A percentile compares a stretch with the other conserved stretches of the same genome.
These are phyloP conservation scores for Endocalyx cinctus DNA, from an alignment of 2,329 filamentous ascomycete species.

Conservation along the genomic window DNA sequence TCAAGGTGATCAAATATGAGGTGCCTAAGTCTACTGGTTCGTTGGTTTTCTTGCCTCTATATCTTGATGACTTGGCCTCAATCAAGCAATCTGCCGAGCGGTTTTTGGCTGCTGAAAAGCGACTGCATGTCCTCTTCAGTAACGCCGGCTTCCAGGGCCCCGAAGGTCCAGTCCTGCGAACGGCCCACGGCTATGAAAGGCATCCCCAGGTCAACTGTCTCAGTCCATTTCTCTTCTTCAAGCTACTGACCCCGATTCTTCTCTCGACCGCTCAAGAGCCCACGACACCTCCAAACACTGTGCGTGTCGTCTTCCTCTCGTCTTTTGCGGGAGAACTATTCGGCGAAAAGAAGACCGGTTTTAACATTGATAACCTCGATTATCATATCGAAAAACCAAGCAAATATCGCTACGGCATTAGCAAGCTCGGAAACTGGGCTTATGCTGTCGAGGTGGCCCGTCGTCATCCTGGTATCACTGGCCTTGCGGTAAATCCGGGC, in stretches of 20 bases:
- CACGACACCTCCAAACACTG: not conserved
- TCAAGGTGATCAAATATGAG: constrained; percentile 30
- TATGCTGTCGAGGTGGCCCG: constrained; percentile 19
- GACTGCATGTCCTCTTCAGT: constrained; percentile 34
- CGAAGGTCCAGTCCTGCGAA: constrained; percentile 16
- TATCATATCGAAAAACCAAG: not conserved
- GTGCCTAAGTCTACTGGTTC: constrained; percentile 21
- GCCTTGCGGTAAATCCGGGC: constrained; percentile 22
- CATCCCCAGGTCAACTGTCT: constrained; percentile 19
- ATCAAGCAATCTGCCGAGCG: constrained; percentile 30
- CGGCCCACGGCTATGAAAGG: constrained; percentile 22
- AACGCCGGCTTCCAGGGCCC: constrained; percentile 33
- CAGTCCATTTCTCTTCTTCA: constrained; percentile 17
- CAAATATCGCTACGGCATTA: constrained; percentile 13
- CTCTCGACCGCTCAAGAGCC: not conserved
- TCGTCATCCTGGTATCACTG: constrained; percentile 18
- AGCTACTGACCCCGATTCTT: constrained; percentile 16
- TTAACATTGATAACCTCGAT: constrained; percentile 2
- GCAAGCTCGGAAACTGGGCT: constrained; percentile 18
- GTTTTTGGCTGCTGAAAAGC: constrained; percentile 28
- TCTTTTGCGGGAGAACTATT: constrained; percentile 12
- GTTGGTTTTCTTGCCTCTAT: constrained; percentile 29
- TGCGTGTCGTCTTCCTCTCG: constrained; percentile 14
- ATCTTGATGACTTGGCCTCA: constrained; percentile 31
- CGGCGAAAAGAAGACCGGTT: constrained; percentile 5